phyloP scores from a whole-genome alignment of 73 alveolate species.

The Paramecium biaurelia region DNA sequence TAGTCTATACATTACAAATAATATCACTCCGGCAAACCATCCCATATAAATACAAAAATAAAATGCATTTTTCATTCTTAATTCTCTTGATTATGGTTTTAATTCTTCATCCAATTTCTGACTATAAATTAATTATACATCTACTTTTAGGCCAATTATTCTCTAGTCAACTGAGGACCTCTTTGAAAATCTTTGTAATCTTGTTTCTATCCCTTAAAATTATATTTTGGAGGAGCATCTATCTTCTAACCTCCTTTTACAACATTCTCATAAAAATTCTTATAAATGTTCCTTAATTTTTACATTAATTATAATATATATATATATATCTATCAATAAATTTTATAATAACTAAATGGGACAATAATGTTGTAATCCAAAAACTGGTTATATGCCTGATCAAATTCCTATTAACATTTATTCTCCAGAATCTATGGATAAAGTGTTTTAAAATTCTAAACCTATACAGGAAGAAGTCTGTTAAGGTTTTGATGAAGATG shows the following conservation, averaged over 20 bases:
- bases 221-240: constrained; percentile 38
- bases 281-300: background rate
- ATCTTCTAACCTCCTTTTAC: constrained; percentile 26
- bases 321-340: background rate
- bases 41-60: constrained; percentile 50
- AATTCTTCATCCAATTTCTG: constrained; percentile 57
- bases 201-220: constrained; percentile 25
- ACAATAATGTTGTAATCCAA: background rate
- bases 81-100: constrained; percentile 55
- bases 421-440: background rate
- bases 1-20: constrained; percentile 59
- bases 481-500: background rate
- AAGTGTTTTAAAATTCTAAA: background rate
- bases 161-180: constrained; percentile 30
- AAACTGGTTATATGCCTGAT: background rate
- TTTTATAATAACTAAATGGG: background rate
- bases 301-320: background rate
- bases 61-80: constrained; percentile 56
- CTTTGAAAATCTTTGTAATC: background rate
- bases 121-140: background rate
- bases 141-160: background rate
- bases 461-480: background rate
- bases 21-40: constrained; percentile 64
- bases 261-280: constrained; percentile 8
- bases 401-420: background rate